Base-by-base conservation (phyloP, 768 basidiomycete genomes). In the Royoungia palumana region DNA sequence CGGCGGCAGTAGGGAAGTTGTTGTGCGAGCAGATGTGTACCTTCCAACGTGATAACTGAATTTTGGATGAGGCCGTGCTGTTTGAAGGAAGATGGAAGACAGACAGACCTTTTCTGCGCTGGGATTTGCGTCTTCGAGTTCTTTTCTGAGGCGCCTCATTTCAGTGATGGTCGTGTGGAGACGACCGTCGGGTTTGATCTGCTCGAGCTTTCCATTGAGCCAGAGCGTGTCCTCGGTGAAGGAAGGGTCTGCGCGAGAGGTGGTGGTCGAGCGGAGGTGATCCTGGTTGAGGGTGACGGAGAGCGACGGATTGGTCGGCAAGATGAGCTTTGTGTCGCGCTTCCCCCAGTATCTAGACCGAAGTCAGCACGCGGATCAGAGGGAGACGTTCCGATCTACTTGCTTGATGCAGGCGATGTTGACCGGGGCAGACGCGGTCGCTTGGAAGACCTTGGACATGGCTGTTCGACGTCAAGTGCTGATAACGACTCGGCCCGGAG, bases 391-490 rank as follows among this genome's bases (percentile, higher is more conserved):
- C n/a, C 10, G 30, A 41, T 49, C 22, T 27, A 60, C 77, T 61
- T 50, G 94, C 94, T 97, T 97, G 72, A 97, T 96, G 65, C 87
- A 89, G n/a, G 94, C 94, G 62, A 97, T 97, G 71, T 97, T 97
- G 49, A 97, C 93, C 4, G 94, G 94, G 0, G 94, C 94, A 53
- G 93, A 89, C 1, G 84, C 82, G 13, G 94, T 96, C 8, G 92
- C 93, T 73, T 91, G 83, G 74, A 56, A 61, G 13, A 81, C 83
- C 58, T 81, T 59, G 51, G 81, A 57, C 82, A 85, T 85, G 68
- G 55, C n/a, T n/a, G n/a, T n/a, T n/a, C n/a, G n/a, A n/a, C n/a
- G n/a, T n/a, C n/a, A n/a, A n/a, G n/a, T n/a, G n/a, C n/a, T n/a
- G n/a, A n/a, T n/a, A n/a, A n/a, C n/a, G 39, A 25, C 14, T 20